Evolutionary conservation across 2,329 filamentous ascomycete genomes (phyloP).

Genomic region (Clarireedia paspali): DNA sequence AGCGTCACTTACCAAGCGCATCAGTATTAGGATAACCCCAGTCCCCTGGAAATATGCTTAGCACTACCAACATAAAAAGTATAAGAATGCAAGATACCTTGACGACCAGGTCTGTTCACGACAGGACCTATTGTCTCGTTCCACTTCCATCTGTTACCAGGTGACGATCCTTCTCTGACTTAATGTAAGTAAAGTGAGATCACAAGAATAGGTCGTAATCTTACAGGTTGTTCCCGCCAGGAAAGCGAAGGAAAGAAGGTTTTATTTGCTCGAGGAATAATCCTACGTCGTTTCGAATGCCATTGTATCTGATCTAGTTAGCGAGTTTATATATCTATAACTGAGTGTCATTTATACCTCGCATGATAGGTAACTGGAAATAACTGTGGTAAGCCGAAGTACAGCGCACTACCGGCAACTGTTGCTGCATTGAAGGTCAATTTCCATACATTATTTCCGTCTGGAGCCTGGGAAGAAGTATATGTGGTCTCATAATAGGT

Average conservation of each 20-base stretch:
- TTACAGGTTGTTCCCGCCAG: slow-evolving; percentile 54
- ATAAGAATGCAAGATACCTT: slow-evolving; percentile 18
- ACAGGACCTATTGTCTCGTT: slow-evolving; percentile 34
- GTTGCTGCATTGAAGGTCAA: slow-evolving; percentile 43
- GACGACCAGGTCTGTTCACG: slow-evolving; percentile 26
- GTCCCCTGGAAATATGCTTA: slow-evolving; percentile 14
- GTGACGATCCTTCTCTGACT: slow-evolving; percentile 16
- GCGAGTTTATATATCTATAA: neutral
- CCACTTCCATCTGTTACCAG: slow-evolving; percentile 25
- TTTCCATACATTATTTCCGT: slow-evolving; percentile 45
- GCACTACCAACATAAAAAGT: neutral
- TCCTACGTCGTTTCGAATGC: slow-evolving; percentile 47
- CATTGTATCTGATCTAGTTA: slow-evolving; percentile 37
- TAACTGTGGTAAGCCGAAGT: slow-evolving; percentile 49
- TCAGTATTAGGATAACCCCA: slow-evolving; percentile 38
- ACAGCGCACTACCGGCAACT: slow-evolving; percentile 28
- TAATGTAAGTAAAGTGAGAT: slow-evolving; percentile 27
- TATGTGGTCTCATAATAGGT: slow-evolving; percentile 11
- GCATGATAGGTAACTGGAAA: slow-evolving; percentile 53
- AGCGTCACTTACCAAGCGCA: slow-evolving; percentile 34
- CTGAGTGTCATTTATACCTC: neutral
- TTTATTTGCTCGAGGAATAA: slow-evolving; percentile 43
- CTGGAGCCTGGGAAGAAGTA: slow-evolving; percentile 5
- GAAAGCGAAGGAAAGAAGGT: slow-evolving; percentile 51
- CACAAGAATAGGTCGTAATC: slow-evolving; percentile 22